Evolutionary conservation across 331 rosid genomes (phyloP), one percentile per base, ranked within the genome.

Genomic region (Saraca asoca): DNA sequence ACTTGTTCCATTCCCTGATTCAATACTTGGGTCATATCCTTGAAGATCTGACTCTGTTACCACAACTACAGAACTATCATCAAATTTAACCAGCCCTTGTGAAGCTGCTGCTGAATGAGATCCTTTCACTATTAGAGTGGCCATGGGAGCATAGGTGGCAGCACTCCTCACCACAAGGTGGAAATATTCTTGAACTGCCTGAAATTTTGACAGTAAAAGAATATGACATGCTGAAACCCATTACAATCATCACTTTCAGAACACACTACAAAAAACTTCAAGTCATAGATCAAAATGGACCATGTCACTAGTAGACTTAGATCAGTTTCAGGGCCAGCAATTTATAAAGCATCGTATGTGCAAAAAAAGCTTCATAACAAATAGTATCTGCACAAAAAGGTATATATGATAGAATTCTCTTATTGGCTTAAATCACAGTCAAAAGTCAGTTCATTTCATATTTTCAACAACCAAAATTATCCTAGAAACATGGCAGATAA

Each of bases 171-270:
- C 69, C 79, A 67, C 75, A 58, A 88, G 76, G 63, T 73, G 62
- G 65, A 81, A 76, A 75, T 86, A 94, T 6, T 90, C 89, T 79
- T 78, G 90, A 43, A 90, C 99, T 50, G 95, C 97, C 99, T 94
- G 91, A 55, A 70, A 75, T 65, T 61, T 46, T 44, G 72, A 64
- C 51, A 56, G 31, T 51, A 53, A 62, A 67, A 56, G 63, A 20
- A 56, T 13, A 35, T 12, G 17, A 58, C n/a, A 48, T 6, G 7
- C 7, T 7, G 10, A 24, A 24, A 24, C 31, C 31, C 31, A 59
- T 31, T 16, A 15, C 8, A 15, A 55, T 24, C 14, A 13, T 29
- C 13, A 24, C 55, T 59, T 54, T 55, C 7, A 19, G 1, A 16
- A 50, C 69, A 43, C 31, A 1, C 2, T 68, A 57, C 29, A 15